Conservation (phyloP, 495 filamentous ascomycete genomes). For the Hapsidospora chrysogenum region DNA sequence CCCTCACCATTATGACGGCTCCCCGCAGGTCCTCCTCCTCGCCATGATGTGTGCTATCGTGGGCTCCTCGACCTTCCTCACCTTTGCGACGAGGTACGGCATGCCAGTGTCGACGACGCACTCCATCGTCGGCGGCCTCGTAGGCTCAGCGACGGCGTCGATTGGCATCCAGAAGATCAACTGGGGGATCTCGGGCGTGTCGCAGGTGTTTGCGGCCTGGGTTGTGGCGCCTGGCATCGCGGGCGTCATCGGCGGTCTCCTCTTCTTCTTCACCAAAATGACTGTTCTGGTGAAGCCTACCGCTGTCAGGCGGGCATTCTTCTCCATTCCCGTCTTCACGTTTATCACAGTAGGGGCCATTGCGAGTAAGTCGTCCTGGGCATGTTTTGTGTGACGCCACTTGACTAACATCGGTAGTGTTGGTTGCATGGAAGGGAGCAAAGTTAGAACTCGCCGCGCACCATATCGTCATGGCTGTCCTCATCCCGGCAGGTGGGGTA, state of each 20-base stretch:
- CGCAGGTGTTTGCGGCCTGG: slow-evolving; percentile 29
- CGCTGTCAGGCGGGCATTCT: slow-evolving; percentile 31
- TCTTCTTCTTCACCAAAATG: slow-evolving; percentile 39
- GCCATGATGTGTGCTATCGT: slow-evolving; percentile 34
- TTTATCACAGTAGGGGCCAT: slow-evolving; percentile 30
- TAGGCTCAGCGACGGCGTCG: slow-evolving; percentile 36
- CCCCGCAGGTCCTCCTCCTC: slow-evolving; percentile 35
- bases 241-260: slow-evolving; percentile 28
- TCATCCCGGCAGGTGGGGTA: slow-evolving; percentile 20
- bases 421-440: slow-evolving; percentile 2
- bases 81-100: slow-evolving; percentile 34
- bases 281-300: slow-evolving; percentile 32
- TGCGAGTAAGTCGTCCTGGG: neutral
- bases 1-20: slow-evolving; percentile 19
- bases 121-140: slow-evolving; percentile 38
- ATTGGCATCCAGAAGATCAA: slow-evolving; percentile 30
- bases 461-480: neutral
- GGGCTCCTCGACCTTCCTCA: slow-evolving; percentile 17
- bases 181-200: slow-evolving; percentile 36
- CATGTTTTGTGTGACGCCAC: too few relatives aligned
- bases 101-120: slow-evolving; percentile 37
- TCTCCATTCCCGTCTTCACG: slow-evolving; percentile 28
- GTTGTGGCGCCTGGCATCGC: slow-evolving; percentile 38
- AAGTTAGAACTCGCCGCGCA: neutral
- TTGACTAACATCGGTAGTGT: neutral